These are phyloP conservation scores for Aureobasidium sp. DNA, from an alignment of 2,329 filamentous ascomycete genomes.

Conservation along the genomic window DNA sequence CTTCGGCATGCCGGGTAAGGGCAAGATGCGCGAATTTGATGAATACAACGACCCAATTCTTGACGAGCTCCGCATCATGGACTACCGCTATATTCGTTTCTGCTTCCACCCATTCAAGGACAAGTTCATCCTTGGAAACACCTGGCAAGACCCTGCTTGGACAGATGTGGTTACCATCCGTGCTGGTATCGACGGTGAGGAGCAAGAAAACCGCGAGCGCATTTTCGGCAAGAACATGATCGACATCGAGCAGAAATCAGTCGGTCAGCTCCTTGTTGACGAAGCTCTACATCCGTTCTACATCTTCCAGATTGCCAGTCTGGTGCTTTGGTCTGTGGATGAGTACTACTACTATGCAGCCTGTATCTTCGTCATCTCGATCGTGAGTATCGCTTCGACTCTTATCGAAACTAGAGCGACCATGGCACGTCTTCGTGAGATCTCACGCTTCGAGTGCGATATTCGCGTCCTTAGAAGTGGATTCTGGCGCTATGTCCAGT, in stretches of 20 bases:
- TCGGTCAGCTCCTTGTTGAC: constrained; percentile 75
- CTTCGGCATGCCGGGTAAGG: constrained; percentile 59
- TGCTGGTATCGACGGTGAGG: constrained; percentile 76
- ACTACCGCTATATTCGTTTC: constrained; percentile 92
- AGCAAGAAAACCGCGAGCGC: constrained; percentile 71
- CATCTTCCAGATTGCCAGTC: constrained; percentile 91
- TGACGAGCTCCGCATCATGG: constrained; percentile 65
- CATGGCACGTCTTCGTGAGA: constrained; percentile 82
- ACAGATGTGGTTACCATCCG: constrained; percentile 68
- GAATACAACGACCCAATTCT: constrained; percentile 71
- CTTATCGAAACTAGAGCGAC: constrained; percentile 87
- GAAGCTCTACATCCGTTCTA: constrained; percentile 98
- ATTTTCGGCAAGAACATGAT: constrained; percentile 90
- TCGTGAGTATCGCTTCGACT: constrained; percentile 84
- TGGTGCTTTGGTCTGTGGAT: constrained; percentile 90
- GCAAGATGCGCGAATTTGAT: constrained; percentile 58
- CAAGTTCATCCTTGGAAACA: constrained; percentile 77
- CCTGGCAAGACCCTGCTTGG: constrained; percentile 94
- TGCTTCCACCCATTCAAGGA: constrained; percentile 85
- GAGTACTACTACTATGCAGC: constrained; percentile 96
- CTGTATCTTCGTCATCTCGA: constrained; percentile 91
- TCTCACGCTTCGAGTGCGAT: constrained; percentile 92
- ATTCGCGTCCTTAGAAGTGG: constrained; percentile 88
- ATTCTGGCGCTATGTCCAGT: constrained; percentile 88
- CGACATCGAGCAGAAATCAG: constrained; percentile 85